phyloP scores from a whole-genome alignment of 805 yeast species.

The Cyberlindnera suaveolens region DNA sequence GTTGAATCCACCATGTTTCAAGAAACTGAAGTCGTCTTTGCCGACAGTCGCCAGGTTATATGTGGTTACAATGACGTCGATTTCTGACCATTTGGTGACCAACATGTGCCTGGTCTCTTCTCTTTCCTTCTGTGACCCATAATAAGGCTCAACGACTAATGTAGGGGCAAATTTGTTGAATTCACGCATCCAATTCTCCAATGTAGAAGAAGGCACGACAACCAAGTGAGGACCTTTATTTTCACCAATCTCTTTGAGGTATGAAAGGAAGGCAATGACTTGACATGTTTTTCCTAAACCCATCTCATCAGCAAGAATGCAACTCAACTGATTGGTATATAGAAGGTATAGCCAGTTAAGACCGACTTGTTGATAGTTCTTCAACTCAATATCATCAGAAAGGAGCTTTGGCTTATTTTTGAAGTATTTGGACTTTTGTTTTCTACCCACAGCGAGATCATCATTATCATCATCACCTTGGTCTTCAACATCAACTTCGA shows the following conservation, averaged over 20 bases:
- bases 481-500: slow-evolving; percentile 36
- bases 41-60: slow-evolving; percentile 87
- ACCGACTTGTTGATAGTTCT: slow-evolving; percentile 95
- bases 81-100: slow-evolving; percentile 42
- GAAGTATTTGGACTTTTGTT: slow-evolving; percentile 38
- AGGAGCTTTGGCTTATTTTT: slow-evolving; percentile 66
- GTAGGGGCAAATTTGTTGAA: slow-evolving; percentile 83
- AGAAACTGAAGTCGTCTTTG: slow-evolving; percentile 72
- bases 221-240: slow-evolving; percentile 78
- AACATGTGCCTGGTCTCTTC: slow-evolving; percentile 74
- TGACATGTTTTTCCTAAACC: slow-evolving; percentile 97
- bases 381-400: slow-evolving; percentile 58
- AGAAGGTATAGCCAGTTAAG: slow-evolving; percentile 85
- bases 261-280: slow-evolving; percentile 87
- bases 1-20: slow-evolving; percentile 70
- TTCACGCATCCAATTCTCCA: slow-evolving; percentile 97
- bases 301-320: slow-evolving; percentile 98
- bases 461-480: slow-evolving; percentile 21
- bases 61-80: slow-evolving; percentile 91
- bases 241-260: slow-evolving; percentile 60
- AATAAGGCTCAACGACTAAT: slow-evolving; percentile 82
- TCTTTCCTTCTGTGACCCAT: slow-evolving; percentile 83
- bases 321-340: slow-evolving; percentile 73
- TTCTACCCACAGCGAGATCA: slow-evolving; percentile 27
- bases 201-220: slow-evolving; percentile 93